Conservation (phyloP, 2,329 filamentous ascomycete genomes). For the Alternaria gansuensis region DNA sequence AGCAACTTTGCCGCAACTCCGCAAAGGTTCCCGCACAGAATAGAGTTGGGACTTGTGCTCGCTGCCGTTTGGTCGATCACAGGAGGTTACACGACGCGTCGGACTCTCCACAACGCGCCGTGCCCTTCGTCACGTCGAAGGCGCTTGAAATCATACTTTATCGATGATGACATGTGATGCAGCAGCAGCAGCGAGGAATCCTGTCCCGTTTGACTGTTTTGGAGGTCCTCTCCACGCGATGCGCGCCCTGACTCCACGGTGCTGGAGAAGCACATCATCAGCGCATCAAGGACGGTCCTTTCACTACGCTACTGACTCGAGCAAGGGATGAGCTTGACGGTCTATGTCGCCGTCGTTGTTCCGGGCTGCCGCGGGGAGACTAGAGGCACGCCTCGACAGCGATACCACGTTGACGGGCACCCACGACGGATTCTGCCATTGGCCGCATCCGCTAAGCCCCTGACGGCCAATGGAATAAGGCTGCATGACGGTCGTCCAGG, state of each 20-base stretch:
- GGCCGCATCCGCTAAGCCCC: conserved; percentile 20
- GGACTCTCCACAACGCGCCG: conserved; percentile 32
- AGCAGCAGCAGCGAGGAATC: conserved; percentile 4
- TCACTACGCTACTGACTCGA: conserved; percentile 31
- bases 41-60: conserved; percentile 30
- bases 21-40: conserved; percentile 12
- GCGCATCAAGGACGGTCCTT: conserved; percentile 27
- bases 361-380: conserved; percentile 43
- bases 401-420: conserved; percentile 44
- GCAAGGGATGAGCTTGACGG: conserved; percentile 28
- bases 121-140: conserved; percentile 29
- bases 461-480: conserved; percentile 40
- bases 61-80: conserved; percentile 33
- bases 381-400: conserved; percentile 41
- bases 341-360: conserved; percentile 35
- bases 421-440: conserved; percentile 31
- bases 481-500: conserved; percentile 44
- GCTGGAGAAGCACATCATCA: conserved; percentile 28
- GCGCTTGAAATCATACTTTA: conserved; percentile 17
- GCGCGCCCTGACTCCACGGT: conserved; percentile 6
- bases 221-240: conserved; percentile 3
- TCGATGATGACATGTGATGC: conserved; percentile 30
- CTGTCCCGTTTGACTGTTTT: conserved; percentile 6
- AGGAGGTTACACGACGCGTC: conserved; percentile 31
- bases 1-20: conserved; percentile 31